A percentile compares a stretch with the other conserved stretches of the same genome.
Conservation (phyloP, 2,329 filamentous ascomycete species). For the Amauroascus verrucosus region DNA sequence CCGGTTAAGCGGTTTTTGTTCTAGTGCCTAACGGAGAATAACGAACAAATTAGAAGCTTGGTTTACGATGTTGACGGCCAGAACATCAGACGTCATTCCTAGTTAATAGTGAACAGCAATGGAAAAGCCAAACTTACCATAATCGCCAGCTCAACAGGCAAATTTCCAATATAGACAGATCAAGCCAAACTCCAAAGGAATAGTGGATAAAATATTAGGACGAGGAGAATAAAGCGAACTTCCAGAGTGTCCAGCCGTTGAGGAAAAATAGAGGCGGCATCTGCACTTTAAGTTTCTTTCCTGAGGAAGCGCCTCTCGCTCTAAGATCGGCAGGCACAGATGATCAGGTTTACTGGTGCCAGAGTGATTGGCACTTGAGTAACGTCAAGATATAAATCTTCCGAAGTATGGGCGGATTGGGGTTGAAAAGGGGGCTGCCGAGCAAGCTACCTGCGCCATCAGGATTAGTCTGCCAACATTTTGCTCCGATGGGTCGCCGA, state of each 20-base stretch:
- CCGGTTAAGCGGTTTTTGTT: slow-evolving; percentile 15
- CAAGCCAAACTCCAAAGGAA: background rate
- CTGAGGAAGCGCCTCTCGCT: slow-evolving; percentile 1
- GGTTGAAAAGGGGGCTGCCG: background rate
- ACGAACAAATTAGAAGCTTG: slow-evolving; percentile 3
- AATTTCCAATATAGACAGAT: background rate
- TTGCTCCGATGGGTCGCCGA: background rate
- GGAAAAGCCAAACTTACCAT: background rate
- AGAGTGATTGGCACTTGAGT: background rate
- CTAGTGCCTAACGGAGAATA: slow-evolving; percentile 1
- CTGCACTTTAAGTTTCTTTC: background rate
- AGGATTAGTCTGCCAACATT: background rate
- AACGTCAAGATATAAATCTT: background rate
- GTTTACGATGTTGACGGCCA: background rate
- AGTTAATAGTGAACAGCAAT: too few relatives aligned
- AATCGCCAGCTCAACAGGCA: background rate
- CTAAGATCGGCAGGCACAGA: slow-evolving; percentile 6
- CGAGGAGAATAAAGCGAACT: background rate
- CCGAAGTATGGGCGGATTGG: background rate
- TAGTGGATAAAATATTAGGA: background rate
- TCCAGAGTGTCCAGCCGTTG: background rate
- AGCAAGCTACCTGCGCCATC: background rate
- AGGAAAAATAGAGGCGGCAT: background rate
- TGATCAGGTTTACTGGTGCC: background rate
- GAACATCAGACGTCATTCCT: background rate